Evolutionary conservation across 2,329 filamentous ascomycete genomes (phyloP).

Genomic region (Apiospora marii): DNA sequence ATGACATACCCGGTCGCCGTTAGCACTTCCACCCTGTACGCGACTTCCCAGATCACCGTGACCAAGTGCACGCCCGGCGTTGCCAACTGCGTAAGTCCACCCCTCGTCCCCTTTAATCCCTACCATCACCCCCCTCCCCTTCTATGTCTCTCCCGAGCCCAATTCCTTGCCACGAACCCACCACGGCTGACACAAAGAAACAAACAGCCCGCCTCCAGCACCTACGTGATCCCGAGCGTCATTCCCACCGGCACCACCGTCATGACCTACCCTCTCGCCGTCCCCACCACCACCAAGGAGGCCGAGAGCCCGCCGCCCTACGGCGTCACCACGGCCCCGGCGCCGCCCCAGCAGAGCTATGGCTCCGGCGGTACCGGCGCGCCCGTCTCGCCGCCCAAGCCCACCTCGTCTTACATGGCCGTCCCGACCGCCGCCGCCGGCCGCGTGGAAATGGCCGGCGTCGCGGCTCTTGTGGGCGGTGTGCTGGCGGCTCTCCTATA

Average conservation of each 20-base stretch:
- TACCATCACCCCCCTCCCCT: background rate
- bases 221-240: slow-evolving; percentile 8
- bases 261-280: background rate
- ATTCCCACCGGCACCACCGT: slow-evolving; percentile 3
- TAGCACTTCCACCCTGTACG: background rate
- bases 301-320: background rate
- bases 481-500: background rate
- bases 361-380: slow-evolving; percentile 5
- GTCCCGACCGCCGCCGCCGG: slow-evolving; percentile 1
- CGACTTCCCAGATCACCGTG: background rate
- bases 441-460: background rate
- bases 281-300: background rate
- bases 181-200: background rate
- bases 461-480: background rate
- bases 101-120: background rate
- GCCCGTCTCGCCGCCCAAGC: background rate
- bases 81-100: background rate
- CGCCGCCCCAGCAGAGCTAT: background rate
- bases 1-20: background rate
- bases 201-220: slow-evolving; percentile 3
- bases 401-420: background rate
- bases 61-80: background rate
- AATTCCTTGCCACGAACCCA: too few species aligned
- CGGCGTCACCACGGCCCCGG: background rate
- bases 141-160: background rate